Evolutionary conservation across 371 early-diverging fungal genomes (phyloP).

Genomic region (Coemansia sp.): DNA sequence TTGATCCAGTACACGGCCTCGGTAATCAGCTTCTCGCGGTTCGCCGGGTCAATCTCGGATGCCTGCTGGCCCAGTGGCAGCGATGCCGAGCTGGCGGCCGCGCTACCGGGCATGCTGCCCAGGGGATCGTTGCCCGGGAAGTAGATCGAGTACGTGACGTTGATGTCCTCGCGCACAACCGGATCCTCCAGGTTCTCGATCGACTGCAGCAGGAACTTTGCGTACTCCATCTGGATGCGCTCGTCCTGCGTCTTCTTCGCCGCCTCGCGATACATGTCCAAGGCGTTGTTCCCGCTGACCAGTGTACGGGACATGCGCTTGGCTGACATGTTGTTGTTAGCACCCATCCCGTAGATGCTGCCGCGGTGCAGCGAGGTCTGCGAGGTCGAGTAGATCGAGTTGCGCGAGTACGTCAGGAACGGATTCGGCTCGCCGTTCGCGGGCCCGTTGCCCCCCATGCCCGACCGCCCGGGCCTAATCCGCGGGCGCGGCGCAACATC

Average conservation of each 20-base stretch:
- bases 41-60: constrained; percentile 44
- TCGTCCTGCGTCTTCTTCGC: constrained; percentile 71
- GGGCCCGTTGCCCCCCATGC: constrained; percentile 8
- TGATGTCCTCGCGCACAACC: constrained; percentile 42
- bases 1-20: constrained; percentile 75
- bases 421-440: constrained; percentile 39
- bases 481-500: constrained; percentile 41
- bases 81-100: constrained; percentile 43
- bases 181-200: constrained; percentile 50
- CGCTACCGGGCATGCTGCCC: constrained; percentile 24
- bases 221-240: constrained; percentile 67
- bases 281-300: constrained; percentile 58
- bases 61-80: constrained; percentile 48
- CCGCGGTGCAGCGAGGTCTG: constrained; percentile 46
- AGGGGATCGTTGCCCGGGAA: constrained; percentile 35
- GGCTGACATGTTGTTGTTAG: constrained; percentile 14
- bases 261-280: constrained; percentile 68
- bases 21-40: constrained; percentile 51
- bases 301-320: constrained; percentile 60
- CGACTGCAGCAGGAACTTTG: constrained; percentile 64
- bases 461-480: constrained; percentile 32
- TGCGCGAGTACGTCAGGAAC: constrained; percentile 48
- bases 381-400: constrained; percentile 50
- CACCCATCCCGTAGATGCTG: constrained; percentile 38
- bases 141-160: constrained; percentile 50